Percentiles rank a stretch among this genome's conserved stretches.
Evolutionary conservation across 768 basidiomycete genomes (phyloP).

Genomic region (Kwoniella sp.): DNA sequence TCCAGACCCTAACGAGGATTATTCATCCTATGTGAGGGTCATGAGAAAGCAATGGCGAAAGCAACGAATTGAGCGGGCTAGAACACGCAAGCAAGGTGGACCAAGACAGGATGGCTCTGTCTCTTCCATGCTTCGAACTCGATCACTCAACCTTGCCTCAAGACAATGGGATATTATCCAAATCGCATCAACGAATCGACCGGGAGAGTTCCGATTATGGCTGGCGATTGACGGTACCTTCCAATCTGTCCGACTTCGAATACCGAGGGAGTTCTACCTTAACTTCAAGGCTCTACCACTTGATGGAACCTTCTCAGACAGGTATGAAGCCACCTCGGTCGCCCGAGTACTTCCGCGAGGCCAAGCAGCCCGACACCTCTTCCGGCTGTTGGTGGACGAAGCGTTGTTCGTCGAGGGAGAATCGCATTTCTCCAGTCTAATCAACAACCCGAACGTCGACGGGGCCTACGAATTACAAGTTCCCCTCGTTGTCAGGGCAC

Average conservation of each 20-base stretch:
- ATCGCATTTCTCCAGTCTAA: constrained; percentile 87
- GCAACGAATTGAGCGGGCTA: constrained; percentile 59
- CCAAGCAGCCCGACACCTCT: constrained; percentile 74
- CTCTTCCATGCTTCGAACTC: constrained; percentile 73
- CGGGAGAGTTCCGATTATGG: constrained; percentile 87
- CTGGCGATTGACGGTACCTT: constrained; percentile 77
- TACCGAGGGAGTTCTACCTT: constrained; percentile 89
- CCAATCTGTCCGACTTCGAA: constrained; percentile 75
- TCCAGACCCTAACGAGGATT: constrained; percentile 70
- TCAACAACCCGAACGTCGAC: constrained; percentile 90
- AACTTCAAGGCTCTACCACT: constrained; percentile 74
- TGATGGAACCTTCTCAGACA: constrained; percentile 68
- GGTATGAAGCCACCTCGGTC: constrained; percentile 74
- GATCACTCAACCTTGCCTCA: constrained; percentile 60
- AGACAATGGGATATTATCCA: constrained; percentile 91
- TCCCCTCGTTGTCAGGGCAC: constrained; percentile 75
- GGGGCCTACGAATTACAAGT: constrained; percentile 93
- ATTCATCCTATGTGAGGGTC: constrained; percentile 74
- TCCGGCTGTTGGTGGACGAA: constrained; percentile 79
- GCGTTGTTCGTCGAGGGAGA: constrained; percentile 79
- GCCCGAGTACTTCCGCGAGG: constrained; percentile 77
- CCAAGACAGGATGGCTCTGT: constrained; percentile 56
- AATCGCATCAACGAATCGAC: constrained; percentile 68
- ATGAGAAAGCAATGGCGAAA: constrained; percentile 78
- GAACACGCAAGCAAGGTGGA: constrained; percentile 37